Conservation (phyloP, 2,329 filamentous ascomycete genomes). For the Xylariomycetidae sp. region DNA sequence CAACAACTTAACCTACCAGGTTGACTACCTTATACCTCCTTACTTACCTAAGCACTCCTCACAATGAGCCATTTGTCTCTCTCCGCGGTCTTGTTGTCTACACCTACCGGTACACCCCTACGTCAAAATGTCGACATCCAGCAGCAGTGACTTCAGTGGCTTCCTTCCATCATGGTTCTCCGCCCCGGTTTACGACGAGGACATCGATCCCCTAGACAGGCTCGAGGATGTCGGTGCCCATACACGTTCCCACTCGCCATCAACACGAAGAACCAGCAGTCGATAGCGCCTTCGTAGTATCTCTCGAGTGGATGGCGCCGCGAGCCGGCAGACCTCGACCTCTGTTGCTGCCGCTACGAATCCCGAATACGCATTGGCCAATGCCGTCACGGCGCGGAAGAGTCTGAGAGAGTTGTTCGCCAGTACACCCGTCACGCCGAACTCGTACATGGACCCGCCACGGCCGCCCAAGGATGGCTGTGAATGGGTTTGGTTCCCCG, state of each 20-base stretch:
- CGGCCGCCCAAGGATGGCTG: slow-evolving; percentile 46
- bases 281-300: slow-evolving; percentile 21
- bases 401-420: slow-evolving; percentile 12
- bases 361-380: slow-evolving; percentile 1
- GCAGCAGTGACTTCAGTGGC: no score
- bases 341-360: slow-evolving; percentile 10
- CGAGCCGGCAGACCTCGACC: slow-evolving; percentile 17
- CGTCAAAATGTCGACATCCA: no score
- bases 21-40: no score
- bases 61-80: slow-evolving; percentile 3
- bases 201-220: no score
- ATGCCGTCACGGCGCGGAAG: slow-evolving; percentile 5
- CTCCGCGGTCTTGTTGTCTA: slow-evolving; percentile 6
- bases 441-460: slow-evolving; percentile 42
- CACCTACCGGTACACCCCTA: no score
- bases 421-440: slow-evolving; percentile 7
- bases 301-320: slow-evolving; percentile 22
- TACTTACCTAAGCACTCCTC: no score
- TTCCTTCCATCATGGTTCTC: slow-evolving; percentile 5
- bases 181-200: slow-evolving; percentile 7
- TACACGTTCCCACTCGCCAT: slow-evolving; percentile 10
- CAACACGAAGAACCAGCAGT: slow-evolving; percentile 11
- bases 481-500: slow-evolving; percentile 60
- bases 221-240: no score
- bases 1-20: no score